A percentile compares a stretch with the other conserved stretches of the same genome.
phyloP scores from a whole-genome alignment of 2,329 filamentous ascomycete species.

The Chrysoporthe cubensis region DNA sequence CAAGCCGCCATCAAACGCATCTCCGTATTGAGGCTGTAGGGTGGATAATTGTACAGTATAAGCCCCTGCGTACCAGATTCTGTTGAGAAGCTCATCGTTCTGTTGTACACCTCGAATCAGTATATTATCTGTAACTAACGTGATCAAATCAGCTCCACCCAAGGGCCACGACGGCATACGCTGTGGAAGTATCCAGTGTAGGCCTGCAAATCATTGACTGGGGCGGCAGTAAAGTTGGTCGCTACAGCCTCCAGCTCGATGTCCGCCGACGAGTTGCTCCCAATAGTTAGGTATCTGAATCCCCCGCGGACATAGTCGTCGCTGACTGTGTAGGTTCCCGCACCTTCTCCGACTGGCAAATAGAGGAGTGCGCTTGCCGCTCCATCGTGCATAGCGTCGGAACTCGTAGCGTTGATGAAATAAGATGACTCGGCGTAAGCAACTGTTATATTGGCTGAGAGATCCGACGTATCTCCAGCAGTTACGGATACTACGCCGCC shows the following conservation, averaged over 20 bases:
- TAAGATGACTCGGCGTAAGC: constrained; percentile 16
- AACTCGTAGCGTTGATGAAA: constrained; percentile 6
- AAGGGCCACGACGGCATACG: constrained; percentile 36
- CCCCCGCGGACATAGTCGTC: constrained; percentile 44
- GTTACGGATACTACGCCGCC: constrained; percentile 7
- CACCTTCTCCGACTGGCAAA: constrained; percentile 2
- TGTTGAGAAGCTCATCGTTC: constrained; percentile 3
- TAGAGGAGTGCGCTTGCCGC: constrained; percentile 3
- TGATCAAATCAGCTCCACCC: background rate
- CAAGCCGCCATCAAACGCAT: constrained; percentile 7
- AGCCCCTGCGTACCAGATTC: constrained; percentile 26
- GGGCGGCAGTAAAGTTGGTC: constrained; percentile 47
- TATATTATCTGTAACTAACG: background rate
- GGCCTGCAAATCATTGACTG: constrained; percentile 38
- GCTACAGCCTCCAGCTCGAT: constrained; percentile 41
- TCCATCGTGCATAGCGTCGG: constrained; percentile 9
- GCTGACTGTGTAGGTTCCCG: constrained; percentile 11
- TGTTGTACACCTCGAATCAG: background rate
- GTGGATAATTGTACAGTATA: constrained; percentile 37
- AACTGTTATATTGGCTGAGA: background rate
- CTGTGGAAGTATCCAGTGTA: constrained; percentile 36
- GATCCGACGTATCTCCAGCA: background rate
- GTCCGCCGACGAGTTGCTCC: constrained; percentile 44
- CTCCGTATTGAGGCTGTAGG: constrained; percentile 28
- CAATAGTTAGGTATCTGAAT: constrained; percentile 48